Base-by-base conservation (phyloP, 495 filamentous ascomycete species). In the Talaromyces ruber region DNA sequence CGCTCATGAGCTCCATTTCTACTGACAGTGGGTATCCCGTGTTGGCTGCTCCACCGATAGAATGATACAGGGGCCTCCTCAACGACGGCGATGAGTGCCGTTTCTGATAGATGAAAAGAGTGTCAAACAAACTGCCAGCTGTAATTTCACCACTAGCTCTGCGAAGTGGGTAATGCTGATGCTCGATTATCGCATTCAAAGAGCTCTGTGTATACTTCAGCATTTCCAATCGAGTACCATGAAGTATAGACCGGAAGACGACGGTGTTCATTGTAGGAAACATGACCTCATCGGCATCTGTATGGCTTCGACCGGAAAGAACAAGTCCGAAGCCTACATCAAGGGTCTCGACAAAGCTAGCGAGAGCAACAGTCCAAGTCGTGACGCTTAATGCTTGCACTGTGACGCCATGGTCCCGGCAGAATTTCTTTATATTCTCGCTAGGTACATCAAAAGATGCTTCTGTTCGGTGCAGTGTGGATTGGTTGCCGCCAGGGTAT, bases 191-290 rank as follows among this genome's bases (percentile, higher is more conserved):
- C 5, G 82, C 75, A 14, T 61, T 52, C 51, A 76, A 70, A 24
- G 63, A 70, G 12, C 73, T 66, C 64, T 91, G 88, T 70, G 87
- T 80, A 66, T 89, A 86, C 25, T 70, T 70, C 32, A 91, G 71
- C 81, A 90, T 87, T 21, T 85, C 81, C 7, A 61, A 63, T 4
- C 80, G 70, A 0, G 72, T 79, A 21, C 89, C 89, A 64, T 91
- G 86, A 11, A 90, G 66, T 4, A 90, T 73, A 12, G 79, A 74
- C 12, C 89, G 76, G 1, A 91, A 72, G 0, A 84, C 79, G 0
- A 92, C 82, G 0, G 89, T 92, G 64, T 90, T 92, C 87, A 92
- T 92, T 4, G 86, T 84, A 7, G 89, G 89, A 65, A 92, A 92
- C 65, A 89, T 74, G n/a, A 89, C 68, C 18, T 79, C 69, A 28